Percentiles rank a stretch among this genome's conserved stretches.
Conservation (phyloP, 441 rosid species). For the Corymbia citriodora region DNA sequence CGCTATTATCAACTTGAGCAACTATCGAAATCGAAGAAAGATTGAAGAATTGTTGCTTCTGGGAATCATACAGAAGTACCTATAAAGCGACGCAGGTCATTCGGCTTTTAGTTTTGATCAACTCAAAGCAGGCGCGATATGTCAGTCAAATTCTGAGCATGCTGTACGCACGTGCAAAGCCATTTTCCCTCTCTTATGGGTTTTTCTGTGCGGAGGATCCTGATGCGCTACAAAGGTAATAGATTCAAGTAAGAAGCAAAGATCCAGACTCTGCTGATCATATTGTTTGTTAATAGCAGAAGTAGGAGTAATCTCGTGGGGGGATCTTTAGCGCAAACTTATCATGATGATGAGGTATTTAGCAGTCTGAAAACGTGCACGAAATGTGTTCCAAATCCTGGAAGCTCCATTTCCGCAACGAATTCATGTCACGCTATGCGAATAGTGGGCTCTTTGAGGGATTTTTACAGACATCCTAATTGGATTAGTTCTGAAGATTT, state of each 20-base stretch:
- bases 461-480: neutral
- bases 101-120: neutral
- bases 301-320: neutral
- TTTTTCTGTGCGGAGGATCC: neutral
- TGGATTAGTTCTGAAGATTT: neutral
- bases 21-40: no score
- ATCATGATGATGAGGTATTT: neutral
- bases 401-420: neutral
- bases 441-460: neutral
- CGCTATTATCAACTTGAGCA: no score
- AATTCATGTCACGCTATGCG: neutral
- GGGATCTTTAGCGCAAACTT: neutral
- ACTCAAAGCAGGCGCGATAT: neutral
- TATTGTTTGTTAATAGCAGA: no score
- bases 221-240: neutral
- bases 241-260: neutral
- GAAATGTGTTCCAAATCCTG: neutral
- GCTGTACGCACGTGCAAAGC: neutral
- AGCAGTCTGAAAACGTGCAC: neutral
- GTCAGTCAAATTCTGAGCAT: neutral
- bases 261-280: neutral
- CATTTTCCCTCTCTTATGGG: neutral
- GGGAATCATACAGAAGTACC: no score
- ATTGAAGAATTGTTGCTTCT: no score
- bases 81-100: no score